A percentile compares a stretch with the other conserved stretches of the same genome.
phyloP scores from a whole-genome alignment of 345 rosid genomes.

The Schrenkiella parvula region DNA sequence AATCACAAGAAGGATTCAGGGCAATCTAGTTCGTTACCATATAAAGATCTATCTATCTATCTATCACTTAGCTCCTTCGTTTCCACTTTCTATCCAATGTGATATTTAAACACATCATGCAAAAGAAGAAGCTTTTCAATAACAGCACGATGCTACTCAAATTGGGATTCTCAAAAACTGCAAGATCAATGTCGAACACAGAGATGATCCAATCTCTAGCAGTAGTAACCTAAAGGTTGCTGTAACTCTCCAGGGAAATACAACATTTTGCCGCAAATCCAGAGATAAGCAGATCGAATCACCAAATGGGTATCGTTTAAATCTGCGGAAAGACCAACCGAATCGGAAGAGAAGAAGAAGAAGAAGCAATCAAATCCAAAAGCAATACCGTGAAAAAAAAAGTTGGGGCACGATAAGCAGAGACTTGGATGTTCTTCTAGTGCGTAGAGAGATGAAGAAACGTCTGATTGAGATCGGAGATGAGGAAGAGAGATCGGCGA shows the following conservation, averaged over 20 bases:
- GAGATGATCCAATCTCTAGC: slow-evolving; percentile 24
- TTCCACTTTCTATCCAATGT: not conserved
- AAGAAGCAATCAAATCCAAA: not conserved
- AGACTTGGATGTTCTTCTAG: slow-evolving; percentile 14
- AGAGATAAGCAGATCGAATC: slow-evolving; percentile 11
- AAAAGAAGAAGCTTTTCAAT: not conserved
- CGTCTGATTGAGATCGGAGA: slow-evolving; percentile 29
- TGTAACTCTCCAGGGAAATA: not conserved
- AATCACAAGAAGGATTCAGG: not conserved
- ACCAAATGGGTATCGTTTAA: slow-evolving; percentile 15
- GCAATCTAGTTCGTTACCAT: not conserved
- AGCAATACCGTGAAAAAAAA: not conserved
- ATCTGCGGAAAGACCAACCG: not conserved
- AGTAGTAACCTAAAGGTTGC: not conserved
- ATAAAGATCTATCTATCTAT: no score
- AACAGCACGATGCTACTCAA: not conserved
- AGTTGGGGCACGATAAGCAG: not conserved
- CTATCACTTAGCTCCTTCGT: not conserved
- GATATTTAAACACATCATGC: slow-evolving; percentile 20
- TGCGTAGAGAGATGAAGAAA: not conserved
- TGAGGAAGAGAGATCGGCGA: slow-evolving; percentile 23
- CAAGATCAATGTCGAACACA: slow-evolving; percentile 16
- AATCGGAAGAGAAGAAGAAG: not conserved
- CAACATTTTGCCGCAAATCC: slow-evolving; percentile 6
- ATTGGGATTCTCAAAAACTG: not conserved